These are phyloP conservation scores for Tetrastigma voinierianum DNA, from an alignment of 164 flowering plant species.

Conservation along the genomic window DNA sequence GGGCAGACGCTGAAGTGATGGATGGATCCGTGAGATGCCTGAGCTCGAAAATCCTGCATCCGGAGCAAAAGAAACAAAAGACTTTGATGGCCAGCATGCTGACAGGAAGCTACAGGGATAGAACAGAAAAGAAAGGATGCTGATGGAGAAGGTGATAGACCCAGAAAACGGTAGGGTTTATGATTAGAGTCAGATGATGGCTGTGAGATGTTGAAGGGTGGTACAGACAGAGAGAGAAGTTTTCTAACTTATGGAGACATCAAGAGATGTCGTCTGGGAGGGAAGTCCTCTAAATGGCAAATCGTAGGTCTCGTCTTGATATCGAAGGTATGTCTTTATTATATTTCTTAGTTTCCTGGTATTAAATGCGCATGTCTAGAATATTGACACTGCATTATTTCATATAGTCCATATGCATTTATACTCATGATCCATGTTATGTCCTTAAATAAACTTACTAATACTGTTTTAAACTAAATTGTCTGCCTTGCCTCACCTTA, in stretches of 20 bases:
- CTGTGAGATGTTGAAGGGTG: conserved; percentile 63
- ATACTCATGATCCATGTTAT: too few relatives aligned
- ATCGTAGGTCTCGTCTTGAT: conserved; percentile 65
- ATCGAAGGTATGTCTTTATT: conserved; percentile 61
- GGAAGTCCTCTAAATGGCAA: conserved; percentile 70
- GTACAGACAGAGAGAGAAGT: conserved; percentile 69
- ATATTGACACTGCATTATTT: background rate
- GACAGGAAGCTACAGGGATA: conserved; percentile 70
- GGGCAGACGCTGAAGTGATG: conserved; percentile 50
- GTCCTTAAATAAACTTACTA: too few relatives aligned
- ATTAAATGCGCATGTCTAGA: background rate
- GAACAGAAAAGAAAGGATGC: conserved; percentile 66
- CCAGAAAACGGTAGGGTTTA: conserved; percentile 53
- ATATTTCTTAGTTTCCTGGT: conserved; percentile 4
- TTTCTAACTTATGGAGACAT: conserved; percentile 64
- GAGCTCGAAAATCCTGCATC: conserved; percentile 50
- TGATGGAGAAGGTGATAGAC: conserved; percentile 66
- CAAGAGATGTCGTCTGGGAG: conserved; percentile 85
- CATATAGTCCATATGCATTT: background rate
- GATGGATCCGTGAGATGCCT: conserved; percentile 42
- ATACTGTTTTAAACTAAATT: background rate
- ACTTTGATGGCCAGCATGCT: conserved; percentile 44
- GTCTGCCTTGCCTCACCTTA: too few relatives aligned
- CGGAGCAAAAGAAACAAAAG: conserved; percentile 65
- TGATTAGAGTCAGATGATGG: conserved; percentile 83